Evolutionary conservation across 148 eudicot species (phyloP), one percentile per base, ranked within the genome.

Genomic region (Cornus controversa): DNA sequence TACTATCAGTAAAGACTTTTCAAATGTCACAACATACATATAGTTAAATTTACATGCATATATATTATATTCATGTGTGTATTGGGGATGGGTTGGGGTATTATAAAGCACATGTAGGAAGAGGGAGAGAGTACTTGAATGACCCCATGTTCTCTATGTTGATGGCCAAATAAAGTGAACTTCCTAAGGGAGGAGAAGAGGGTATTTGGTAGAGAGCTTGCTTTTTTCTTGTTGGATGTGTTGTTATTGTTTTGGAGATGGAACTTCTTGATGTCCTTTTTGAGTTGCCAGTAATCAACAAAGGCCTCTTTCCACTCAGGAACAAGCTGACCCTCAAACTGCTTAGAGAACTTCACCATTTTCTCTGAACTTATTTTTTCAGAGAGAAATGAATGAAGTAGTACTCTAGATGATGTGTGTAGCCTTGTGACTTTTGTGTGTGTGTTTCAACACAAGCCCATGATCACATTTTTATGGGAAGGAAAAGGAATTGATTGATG

Each of bases 251-350:
- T 80, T 0, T 77, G 66, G 27, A 83, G 54, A 69, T 84, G 85
- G 70, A 96, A 87, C 81, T 86, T 96, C 88, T 91, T 93, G 81
- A 96, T 79, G 66, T 87, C 98, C 40, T 88, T 88, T 83, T 96
- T 96, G 29, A 93, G 91, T 64, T 86, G 90, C 82, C 86, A 73
- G 71, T 93, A 96, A 77, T 96, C 98, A 63, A 96, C 93, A 47
- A 96, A 96, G 53, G 99, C 98, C 15, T 93, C 99, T 84, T 91
- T 93, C 99, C 99, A 96, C 83, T 96, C 99, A 1, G 95, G 98
- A 57, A 96, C 90, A 6, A 93, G 85, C 63, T 96, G 99, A 2
- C 86, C 94, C 85, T 96, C 98, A 64, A 88, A 93, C 73, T 96
- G 98, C 77, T 90, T 96, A 4, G 94, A 89, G 80, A 96, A 93